These are phyloP conservation scores for Phascolomyces articulosus DNA, from an alignment of 371 early-diverging fungal genomes.

Conservation along the genomic window DNA sequence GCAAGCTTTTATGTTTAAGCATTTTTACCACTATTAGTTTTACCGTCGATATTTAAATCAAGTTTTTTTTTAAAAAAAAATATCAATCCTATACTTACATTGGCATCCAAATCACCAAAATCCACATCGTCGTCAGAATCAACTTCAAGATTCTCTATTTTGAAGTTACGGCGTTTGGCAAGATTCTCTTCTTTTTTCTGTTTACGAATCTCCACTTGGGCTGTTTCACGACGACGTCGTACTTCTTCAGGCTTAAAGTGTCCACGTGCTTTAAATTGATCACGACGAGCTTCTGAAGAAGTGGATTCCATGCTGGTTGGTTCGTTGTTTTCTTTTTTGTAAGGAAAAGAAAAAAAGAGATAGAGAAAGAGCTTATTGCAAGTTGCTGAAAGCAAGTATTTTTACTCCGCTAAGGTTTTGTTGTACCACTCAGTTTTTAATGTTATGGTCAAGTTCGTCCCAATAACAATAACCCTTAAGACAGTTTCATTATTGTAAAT, in stretches of 20 bases:
- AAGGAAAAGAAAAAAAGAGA: background rate
- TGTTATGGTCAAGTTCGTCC: too few species aligned
- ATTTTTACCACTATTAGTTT: too few species aligned
- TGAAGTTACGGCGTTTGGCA: conserved; percentile 88
- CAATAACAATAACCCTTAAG: too few species aligned
- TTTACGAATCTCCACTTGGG: conserved; percentile 92
- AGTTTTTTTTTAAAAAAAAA: too few species aligned
- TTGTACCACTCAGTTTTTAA: too few species aligned
- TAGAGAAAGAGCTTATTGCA: background rate
- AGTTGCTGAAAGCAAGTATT: too few species aligned
- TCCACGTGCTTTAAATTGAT: conserved; percentile 85
- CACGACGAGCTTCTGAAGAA: conserved; percentile 63
- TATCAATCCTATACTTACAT: too few species aligned
- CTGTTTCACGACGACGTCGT: conserved; percentile 92
- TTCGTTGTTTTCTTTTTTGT: too few species aligned
- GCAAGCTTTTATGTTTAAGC: too few species aligned
- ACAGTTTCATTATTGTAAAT: too few species aligned
- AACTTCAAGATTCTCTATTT: conserved; percentile 55
- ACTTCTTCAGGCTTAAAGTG: conserved; percentile 91
- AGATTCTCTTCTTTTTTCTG: conserved; percentile 95
- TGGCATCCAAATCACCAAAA: conserved; percentile 42
- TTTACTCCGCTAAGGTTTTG: too few species aligned
- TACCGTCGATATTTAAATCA: too few species aligned
- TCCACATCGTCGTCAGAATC: conserved; percentile 87
- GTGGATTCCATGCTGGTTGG: conserved; percentile 50